phyloP scores from a whole-genome alignment of 768 basidiomycete genomes.

The Suillus americanus region DNA sequence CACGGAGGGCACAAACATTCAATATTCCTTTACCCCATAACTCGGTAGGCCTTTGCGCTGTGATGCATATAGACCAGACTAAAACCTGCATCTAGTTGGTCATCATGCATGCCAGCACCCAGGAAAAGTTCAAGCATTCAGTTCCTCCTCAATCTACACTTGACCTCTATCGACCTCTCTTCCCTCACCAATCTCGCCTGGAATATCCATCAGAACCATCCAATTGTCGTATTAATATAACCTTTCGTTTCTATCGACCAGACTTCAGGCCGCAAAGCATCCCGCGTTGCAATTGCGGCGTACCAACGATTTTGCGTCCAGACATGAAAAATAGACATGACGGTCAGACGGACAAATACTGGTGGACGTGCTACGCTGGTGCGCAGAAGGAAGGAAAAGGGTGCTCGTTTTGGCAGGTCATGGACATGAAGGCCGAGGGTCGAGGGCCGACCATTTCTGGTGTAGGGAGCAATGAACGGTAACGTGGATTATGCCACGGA shows the following conservation, averaged over 20 bases:
- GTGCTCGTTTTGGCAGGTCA: slow-evolving; percentile 70
- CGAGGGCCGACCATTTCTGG: slow-evolving; percentile 48
- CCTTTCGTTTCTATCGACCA: slow-evolving; percentile 84
- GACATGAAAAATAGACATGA: slow-evolving; percentile 76
- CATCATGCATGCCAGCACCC: slow-evolving; percentile 87
- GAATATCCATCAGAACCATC: slow-evolving; percentile 40
- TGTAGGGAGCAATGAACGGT: slow-evolving; percentile 3
- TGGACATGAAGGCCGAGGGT: slow-evolving; percentile 70
- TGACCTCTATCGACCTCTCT: slow-evolving; percentile 68
- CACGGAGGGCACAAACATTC: slow-evolving; percentile 66
- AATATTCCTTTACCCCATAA: slow-evolving; percentile 79
- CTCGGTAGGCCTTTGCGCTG: slow-evolving; percentile 48
- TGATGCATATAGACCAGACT: slow-evolving; percentile 1
- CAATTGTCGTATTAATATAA: slow-evolving; percentile 80
- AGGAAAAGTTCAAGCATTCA: slow-evolving; percentile 80
- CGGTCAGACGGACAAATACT: slow-evolving; percentile 58
- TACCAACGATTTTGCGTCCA: slow-evolving; percentile 68
- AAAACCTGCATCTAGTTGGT: slow-evolving; percentile 46
- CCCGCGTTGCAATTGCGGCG: slow-evolving; percentile 71
- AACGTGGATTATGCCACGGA: neutral
- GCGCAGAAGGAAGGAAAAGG: slow-evolving; percentile 85
- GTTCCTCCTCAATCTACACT: slow-evolving; percentile 71
- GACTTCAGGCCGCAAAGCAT: slow-evolving; percentile 68
- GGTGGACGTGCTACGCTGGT: slow-evolving; percentile 77
- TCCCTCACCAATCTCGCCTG: slow-evolving; percentile 34